Base-by-base conservation (phyloP, 2,329 filamentous ascomycete genomes). In the Fusarium agapanthi region DNA sequence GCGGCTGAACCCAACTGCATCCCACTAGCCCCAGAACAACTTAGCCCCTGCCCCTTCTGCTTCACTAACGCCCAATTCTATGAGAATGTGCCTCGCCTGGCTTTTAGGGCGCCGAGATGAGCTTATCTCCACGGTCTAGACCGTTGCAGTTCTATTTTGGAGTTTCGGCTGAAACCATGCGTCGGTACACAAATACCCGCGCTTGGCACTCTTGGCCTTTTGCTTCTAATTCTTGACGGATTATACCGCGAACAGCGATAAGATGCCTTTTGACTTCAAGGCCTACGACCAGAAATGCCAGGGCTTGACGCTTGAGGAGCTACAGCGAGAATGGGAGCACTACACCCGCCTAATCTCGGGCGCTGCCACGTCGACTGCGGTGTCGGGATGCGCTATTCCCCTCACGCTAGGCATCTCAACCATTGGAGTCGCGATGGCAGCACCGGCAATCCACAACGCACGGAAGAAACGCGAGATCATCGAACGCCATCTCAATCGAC, bases 381-480 rank as follows among this genome's bases (percentile, higher is more conserved):
- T 83, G 8, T 82, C 81, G 6, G 81, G 83, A 1, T 62, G 82
- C 7, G 82, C 83, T 20, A 75, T 83, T 3, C 83, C 82, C 11
- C 61, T 83, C 18, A 84, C 83, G 0, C 75, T 79, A 5, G 83
- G 83, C 1, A 77, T 84, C 2, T 84, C 82, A 2, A 78, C 81
- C 2, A 79, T 84, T 12, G 83, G 82, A 2, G 77, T 83, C 5
- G 82, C 79, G 4, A 72, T 84, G 51, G 79, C 81, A 7, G 82
- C 81, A 7, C 82, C 83, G 2, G 78, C 80, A 0, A 80, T 84
- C 8, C 82, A 83, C 58, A 84, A 84, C 69, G 83, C 83, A 4
- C 77, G 82, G 4, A 84, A 81, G 67, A 84, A 85, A 62, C 77
- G 83, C 10, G 81, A 81, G 26, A 84, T 84, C 0, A 83, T 84